These are phyloP conservation scores for Lactarius vividus DNA, from an alignment of 768 basidiomycete species.

Conservation along the genomic window DNA sequence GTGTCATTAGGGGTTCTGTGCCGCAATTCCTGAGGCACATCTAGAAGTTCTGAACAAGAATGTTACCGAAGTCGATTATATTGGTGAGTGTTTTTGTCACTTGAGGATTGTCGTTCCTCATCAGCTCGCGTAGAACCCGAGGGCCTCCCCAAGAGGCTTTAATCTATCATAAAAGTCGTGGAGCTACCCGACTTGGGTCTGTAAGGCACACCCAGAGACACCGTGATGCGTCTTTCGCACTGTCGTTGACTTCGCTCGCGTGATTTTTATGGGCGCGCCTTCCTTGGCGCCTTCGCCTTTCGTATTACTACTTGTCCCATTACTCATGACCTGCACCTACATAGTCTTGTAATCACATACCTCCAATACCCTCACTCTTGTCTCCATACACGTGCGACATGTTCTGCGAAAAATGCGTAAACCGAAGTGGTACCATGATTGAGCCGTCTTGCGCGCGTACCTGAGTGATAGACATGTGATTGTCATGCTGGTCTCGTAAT, in stretches of 20 bases:
- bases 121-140: conserved; percentile 11
- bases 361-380: background rate
- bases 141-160: conserved; percentile 19
- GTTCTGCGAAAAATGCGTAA: background rate
- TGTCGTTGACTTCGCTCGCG: background rate
- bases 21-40: conserved; percentile 19
- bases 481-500: too few relatives aligned
- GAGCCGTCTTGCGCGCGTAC: too few relatives aligned
- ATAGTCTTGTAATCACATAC: conserved; percentile 11
- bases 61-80: conserved; percentile 18
- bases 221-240: background rate
- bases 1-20: conserved; percentile 18
- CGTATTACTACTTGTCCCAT: background rate
- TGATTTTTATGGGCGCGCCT: background rate
- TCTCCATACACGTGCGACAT: background rate
- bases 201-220: background rate
- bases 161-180: background rate
- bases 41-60: conserved; percentile 7
- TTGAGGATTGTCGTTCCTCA: background rate
- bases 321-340: background rate
- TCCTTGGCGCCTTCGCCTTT: background rate
- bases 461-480: too few relatives aligned
- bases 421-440: background rate
- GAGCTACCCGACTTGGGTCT: background rate
- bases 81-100: conserved; percentile 10